phyloP scores from a whole-genome alignment of 2,329 filamentous ascomycete genomes.

The Alternaria sp. region DNA sequence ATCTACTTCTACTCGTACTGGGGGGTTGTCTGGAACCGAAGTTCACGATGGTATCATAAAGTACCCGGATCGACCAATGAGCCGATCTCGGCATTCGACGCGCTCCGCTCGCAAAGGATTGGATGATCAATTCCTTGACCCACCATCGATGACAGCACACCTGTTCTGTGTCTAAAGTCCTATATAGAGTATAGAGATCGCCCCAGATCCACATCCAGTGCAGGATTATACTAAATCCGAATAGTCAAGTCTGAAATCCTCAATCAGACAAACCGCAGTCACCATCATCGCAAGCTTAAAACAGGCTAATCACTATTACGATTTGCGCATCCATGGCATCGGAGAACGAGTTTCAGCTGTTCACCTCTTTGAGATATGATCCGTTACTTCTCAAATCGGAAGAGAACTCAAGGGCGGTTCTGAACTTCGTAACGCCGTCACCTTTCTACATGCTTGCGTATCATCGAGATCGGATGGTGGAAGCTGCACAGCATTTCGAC shows the following conservation, averaged over 20 bases:
- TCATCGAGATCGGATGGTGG: slow-evolving; percentile 80
- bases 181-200: background rate
- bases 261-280: background rate
- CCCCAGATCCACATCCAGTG: background rate
- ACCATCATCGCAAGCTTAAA: background rate
- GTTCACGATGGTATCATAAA: background rate
- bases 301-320: background rate
- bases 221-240: rapidly evolving
- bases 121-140: background rate
- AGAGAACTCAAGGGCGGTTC: slow-evolving; percentile 56
- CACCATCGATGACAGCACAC: slow-evolving; percentile 10
- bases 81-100: background rate
- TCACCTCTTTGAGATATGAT: slow-evolving; percentile 53
- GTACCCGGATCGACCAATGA: background rate
- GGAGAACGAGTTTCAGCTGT: slow-evolving; percentile 46
- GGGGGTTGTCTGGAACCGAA: background rate
- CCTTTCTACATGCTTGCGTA: slow-evolving; percentile 81
- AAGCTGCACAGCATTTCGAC: slow-evolving; percentile 60
- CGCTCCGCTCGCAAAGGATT: slow-evolving; percentile 4
- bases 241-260: background rate
- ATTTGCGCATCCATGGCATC: slow-evolving; percentile 28
- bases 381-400: slow-evolving; percentile 45
- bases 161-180: background rate
- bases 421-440: slow-evolving; percentile 63
- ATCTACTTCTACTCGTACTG: too few relatives aligned